Base-by-base conservation (phyloP, 2,329 filamentous ascomycete genomes). In the Tolypocladium album region DNA sequence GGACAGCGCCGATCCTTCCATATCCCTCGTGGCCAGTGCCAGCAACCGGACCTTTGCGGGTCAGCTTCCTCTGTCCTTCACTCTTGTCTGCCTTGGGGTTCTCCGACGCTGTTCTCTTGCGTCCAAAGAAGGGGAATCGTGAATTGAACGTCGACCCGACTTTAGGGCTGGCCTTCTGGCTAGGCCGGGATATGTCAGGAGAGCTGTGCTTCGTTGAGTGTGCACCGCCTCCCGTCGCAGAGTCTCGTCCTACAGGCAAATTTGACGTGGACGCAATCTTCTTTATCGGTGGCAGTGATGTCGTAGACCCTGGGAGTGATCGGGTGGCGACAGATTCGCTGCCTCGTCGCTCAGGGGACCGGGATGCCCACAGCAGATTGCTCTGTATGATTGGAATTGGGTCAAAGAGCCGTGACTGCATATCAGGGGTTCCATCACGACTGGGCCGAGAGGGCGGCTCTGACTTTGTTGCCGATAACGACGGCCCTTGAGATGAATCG, bases 11-110 rank as follows among this genome's bases (percentile, higher is more conserved):
- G 60, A 90, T 78, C 60, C 82, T 82, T 0, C 88, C 88, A 67
- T 93, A 92, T 1, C 88, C 88, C 75, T 97, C 93, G 68, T 97
- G 92, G 0, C 93, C 93, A 43, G 93, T 97, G n/a, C 93, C 93
- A 47, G 93, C 93, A 20, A 83, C 85, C 27, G 93, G 93, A 0
- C 93, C 92, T 72, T 91, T 93, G 36, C 88, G 82, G 31, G 77
- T 31, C 3, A 56, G 55, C 55, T 67, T 70, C 56, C 67, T 67
- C 34, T 67, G 66, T 0, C 66, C 64, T 38, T 67, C 85, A 43
- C 81, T 79, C 69, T 82, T 85, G n/a, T 86, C 81, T 0, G 71
- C 61, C 24, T 72, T 72, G 13, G 74, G 62, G n/a, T 72, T 70
- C 50, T 84, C 79, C 4, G 82, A 70, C 0, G 83, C 78, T 0